phyloP scores from a whole-genome alignment of 2,329 filamentous ascomycete species.

The Colletotrichum sp. region DNA sequence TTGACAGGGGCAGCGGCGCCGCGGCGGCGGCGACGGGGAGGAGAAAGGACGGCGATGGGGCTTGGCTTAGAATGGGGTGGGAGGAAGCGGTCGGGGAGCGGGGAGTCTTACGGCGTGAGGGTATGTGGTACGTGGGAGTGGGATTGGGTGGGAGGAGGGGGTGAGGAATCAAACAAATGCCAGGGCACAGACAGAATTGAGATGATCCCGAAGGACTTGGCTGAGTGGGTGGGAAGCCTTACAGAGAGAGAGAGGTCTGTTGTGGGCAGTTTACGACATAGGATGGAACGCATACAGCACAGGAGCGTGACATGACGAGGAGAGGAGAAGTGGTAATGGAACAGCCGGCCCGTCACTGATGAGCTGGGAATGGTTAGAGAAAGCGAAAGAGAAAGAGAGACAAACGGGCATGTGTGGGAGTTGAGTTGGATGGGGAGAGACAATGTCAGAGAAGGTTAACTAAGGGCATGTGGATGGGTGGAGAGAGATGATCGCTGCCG shows the following conservation, averaged over 20 bases:
- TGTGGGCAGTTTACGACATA: not conserved
- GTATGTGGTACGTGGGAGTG: not conserved
- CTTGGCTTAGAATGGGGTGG: not conserved
- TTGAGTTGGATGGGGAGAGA: slow-evolving; percentile 1
- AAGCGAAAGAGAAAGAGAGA: slow-evolving; percentile 12
- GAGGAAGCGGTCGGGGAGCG: slow-evolving; percentile 11
- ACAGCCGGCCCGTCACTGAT: not conserved
- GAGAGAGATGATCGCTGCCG: not conserved
- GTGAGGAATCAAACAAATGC: slow-evolving; percentile 5
- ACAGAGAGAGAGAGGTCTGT: not conserved
- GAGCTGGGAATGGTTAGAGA: slow-evolving; percentile 1
- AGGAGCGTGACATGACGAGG: not conserved
- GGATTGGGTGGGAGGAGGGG: not conserved
- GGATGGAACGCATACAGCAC: not conserved
- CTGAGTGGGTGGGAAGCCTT: not conserved
- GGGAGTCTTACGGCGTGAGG: not conserved
- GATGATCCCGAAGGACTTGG: slow-evolving; percentile 5
- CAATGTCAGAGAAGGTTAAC: slow-evolving; percentile 17
- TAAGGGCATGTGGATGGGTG: not conserved
- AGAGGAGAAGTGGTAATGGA: not conserved
- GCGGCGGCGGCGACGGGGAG: slow-evolving; percentile 8
- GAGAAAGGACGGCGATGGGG: not conserved
- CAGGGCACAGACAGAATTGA: slow-evolving; percentile 7
- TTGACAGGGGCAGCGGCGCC: slow-evolving; percentile 19
- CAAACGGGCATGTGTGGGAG: not conserved